Evolutionary conservation across 345 rosid species (phyloP), one percentile per base, ranked within the genome.

Genomic region (Linum lewisii): DNA sequence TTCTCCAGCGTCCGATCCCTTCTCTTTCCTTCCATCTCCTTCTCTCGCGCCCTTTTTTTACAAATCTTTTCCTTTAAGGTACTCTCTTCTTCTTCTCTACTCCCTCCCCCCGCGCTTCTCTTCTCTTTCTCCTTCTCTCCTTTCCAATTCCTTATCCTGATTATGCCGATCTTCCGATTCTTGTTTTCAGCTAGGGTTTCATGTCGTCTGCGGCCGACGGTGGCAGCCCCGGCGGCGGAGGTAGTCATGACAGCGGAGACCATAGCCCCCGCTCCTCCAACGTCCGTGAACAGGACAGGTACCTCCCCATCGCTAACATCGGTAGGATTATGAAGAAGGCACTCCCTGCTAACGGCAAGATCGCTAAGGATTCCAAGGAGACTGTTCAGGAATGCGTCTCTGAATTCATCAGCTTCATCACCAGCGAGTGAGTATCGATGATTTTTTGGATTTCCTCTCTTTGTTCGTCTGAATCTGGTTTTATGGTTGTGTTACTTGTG

Each of bases 1-100:
- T 79, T 91, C 85, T 91, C 87, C 79, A 91, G 90, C 98, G 98
- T 91, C 88, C 88, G 96, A 91, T 91, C 77, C 70, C 68, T 72
- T 72, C 59, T 64, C 80, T 11, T 61, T 38, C 62, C 32, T 64
- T 54, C 68, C 66, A 16, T 65, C 77, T 65, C 60, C 59, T 61
- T 73, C 78, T 29, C 86, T 81, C 89, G 85, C 93, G 86, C 95
- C 78, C 54, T 77, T 78, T 81, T 78, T 25, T 19, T 4, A 67
- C 79, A 71, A 81, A 77, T 69, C 73, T 0, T 26, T 15, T 16
- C 20, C 24, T 34, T 16, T n/a, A 59, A 52, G 72, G 67, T 58
- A 57, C 25, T 44, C 22, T 16, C 61, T 36, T n/a, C 34, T 19
- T 26, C 66, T n/a, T n/a, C 45, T 21, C 54, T 21, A 11, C 47